phyloP scores from a whole-genome alignment of 2,329 filamentous ascomycete species.

The Didymellaceae sp. region DNA sequence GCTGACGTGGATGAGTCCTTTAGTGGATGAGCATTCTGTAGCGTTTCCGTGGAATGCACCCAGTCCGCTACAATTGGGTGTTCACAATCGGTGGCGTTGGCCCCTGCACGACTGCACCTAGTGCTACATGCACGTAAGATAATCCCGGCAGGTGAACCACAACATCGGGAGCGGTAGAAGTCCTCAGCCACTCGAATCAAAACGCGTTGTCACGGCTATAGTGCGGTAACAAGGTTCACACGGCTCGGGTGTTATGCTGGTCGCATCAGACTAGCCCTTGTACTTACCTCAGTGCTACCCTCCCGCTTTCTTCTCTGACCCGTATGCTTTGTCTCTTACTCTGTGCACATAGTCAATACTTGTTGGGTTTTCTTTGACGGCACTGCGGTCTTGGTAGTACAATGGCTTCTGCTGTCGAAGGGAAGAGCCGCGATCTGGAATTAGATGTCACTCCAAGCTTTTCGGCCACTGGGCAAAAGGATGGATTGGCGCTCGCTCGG shows the following conservation, averaged over 20 bases:
- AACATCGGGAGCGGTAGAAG: constrained; percentile 7
- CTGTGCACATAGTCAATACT: background rate
- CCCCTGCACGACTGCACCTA: constrained; percentile 12
- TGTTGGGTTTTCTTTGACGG: background rate
- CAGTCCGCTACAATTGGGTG: background rate
- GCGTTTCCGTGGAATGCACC: background rate
- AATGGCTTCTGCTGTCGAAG: constrained; percentile 16
- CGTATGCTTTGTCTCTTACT: too few species aligned
- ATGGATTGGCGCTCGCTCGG: constrained; percentile 28
- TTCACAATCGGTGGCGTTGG: constrained; percentile 1
- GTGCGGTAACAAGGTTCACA: too few species aligned
- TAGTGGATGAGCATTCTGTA: background rate
- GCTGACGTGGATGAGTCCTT: background rate
- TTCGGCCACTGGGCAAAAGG: constrained; percentile 19
- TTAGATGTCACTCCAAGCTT: constrained; percentile 12
- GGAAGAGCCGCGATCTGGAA: constrained; percentile 23
- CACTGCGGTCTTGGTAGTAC: constrained; percentile 1
- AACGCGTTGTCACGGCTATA: too few species aligned
- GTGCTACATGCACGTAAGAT: constrained; percentile 15
- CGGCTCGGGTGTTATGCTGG: too few species aligned
- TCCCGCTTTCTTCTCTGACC: too few species aligned
- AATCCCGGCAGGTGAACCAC: constrained; percentile 23
- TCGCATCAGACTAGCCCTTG: background rate
- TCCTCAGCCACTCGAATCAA: background rate
- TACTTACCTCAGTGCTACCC: background rate